Base-by-base conservation (phyloP, 2,329 filamentous ascomycete species). In the Fusarium sacchari region DNA sequence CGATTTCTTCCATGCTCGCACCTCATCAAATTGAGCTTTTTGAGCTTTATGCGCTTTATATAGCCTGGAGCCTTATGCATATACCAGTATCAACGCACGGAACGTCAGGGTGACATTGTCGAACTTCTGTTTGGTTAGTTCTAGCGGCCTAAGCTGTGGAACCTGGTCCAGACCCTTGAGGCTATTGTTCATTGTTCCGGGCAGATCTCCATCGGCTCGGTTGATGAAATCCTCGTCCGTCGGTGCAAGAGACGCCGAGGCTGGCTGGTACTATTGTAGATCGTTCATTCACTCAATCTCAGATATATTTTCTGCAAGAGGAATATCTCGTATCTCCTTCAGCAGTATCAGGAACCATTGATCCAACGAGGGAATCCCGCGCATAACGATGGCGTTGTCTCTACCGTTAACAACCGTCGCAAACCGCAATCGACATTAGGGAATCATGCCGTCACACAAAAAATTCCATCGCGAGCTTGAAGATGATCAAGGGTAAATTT, bases 391-490 rank as follows among this genome's bases (percentile, higher is more conserved):
- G 28, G 30, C 15, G 40, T 15, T 17, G 42, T 40, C 37, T 60
- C 34, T 64, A 64, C 76, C 76, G 74, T 53, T 52, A 62, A 49
- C 60, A 77, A 61, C 76, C 76, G 76, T 32, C 36, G 43, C 66
- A 71, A 78, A 64, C 76, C 76, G 73, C 49, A 39, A 22, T 43
- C 39, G 26, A 44, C 36, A 30, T 57, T 32, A 46, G 44, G 59
- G 46, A 69, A 69, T 40, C 53, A 70, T 69, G 66, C 60, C 60
- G 66, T 70, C 69, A 53, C 40, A 57, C 47, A 47, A 53, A 61
- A 46, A 53, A 61, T 37, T 57, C 44, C 52, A 64, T 69, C 32
- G 56, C 50, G 50, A 59, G 59, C 18, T 39, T 49, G 66, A 43
- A 56, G 34, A 24, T 26, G 30, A 36, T 11, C 40, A 42, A 39